Conservation (phyloP, 768 basidiomycete species). For the Russula vinacea region DNA sequence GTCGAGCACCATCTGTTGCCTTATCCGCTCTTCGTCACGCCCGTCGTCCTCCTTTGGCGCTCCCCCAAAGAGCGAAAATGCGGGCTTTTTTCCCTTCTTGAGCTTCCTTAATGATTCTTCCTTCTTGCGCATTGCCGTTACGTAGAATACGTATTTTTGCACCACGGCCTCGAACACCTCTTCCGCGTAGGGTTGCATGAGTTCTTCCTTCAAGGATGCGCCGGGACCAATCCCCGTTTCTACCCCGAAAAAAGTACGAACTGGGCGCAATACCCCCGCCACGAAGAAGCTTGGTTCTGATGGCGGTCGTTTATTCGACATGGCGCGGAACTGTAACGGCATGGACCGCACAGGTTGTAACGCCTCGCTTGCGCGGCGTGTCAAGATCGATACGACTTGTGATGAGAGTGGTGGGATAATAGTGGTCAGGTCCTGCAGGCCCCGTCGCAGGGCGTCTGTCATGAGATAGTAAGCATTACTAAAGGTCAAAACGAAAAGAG, state of each 20-base stretch:
- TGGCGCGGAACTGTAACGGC: slow-evolving; percentile 85
- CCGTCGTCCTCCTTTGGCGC: slow-evolving; percentile 61
- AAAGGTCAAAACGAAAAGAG: background rate
- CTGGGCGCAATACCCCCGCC: slow-evolving; percentile 70
- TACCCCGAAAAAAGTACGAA: slow-evolving; percentile 69
- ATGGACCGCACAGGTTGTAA: slow-evolving; percentile 83
- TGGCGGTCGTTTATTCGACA: slow-evolving; percentile 68
- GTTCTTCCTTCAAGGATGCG: slow-evolving; percentile 51
- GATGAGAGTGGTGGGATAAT: slow-evolving; percentile 57
- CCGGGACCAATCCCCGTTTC: slow-evolving; percentile 60
- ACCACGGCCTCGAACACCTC: slow-evolving; percentile 71
- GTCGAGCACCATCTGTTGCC: slow-evolving; percentile 80
- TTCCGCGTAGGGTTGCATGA: slow-evolving; percentile 49
- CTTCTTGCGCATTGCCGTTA: slow-evolving; percentile 85
- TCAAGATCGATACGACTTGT: slow-evolving; percentile 68
- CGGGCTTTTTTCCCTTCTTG: slow-evolving; percentile 79
- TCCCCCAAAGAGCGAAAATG: slow-evolving; percentile 77
- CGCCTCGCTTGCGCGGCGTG: slow-evolving; percentile 78
- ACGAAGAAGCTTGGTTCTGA: slow-evolving; percentile 87
- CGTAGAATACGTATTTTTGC: slow-evolving; percentile 66
- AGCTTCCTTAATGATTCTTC: slow-evolving; percentile 84
- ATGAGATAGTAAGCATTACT: background rate
- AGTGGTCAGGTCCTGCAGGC: slow-evolving; percentile 48
- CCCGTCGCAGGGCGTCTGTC: slow-evolving; percentile 54
- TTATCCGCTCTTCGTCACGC: slow-evolving; percentile 86